Evolutionary conservation across 1,284 basidiomycete genomes (phyloP).

Genomic region (Malassezia sympodialis): DNA sequence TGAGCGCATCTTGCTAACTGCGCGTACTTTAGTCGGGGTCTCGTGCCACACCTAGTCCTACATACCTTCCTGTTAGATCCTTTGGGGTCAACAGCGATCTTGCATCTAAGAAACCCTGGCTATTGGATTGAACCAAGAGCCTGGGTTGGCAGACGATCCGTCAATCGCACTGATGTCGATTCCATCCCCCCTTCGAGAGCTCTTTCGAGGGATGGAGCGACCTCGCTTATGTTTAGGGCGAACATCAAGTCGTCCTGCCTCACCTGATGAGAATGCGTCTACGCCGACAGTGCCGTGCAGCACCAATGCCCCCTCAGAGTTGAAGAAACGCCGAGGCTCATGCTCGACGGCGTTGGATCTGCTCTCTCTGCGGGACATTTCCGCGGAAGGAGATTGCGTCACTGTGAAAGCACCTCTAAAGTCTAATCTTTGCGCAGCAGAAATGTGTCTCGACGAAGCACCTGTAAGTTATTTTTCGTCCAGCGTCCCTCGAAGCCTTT

Average conservation of each 20-base stretch:
- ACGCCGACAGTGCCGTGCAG: neutral
- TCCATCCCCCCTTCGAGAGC: neutral
- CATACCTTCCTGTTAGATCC: no score
- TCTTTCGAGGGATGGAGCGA: neutral
- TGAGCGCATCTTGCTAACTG: neutral
- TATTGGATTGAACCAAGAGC: neutral
- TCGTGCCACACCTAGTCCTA: neutral
- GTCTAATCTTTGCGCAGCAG: neutral
- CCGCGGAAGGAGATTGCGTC: neutral
- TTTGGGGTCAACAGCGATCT: no score
- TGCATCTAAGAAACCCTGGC: no score
- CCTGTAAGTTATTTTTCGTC: neutral
- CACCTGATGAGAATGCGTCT: neutral
- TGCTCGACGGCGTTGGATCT: neutral
- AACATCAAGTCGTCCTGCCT: neutral
- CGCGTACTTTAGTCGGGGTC: neutral
- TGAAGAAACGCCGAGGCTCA: neutral
- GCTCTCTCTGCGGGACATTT: neutral
- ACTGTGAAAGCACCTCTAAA: neutral
- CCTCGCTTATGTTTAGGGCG: neutral
- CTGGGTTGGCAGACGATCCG: neutral
- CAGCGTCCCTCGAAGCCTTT: neutral
- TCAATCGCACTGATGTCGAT: neutral
- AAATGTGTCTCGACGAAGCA: neutral
- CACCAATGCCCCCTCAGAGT: neutral